phyloP scores from a whole-genome alignment of 2,329 filamentous ascomycete species.

The Cadophora malorum region DNA sequence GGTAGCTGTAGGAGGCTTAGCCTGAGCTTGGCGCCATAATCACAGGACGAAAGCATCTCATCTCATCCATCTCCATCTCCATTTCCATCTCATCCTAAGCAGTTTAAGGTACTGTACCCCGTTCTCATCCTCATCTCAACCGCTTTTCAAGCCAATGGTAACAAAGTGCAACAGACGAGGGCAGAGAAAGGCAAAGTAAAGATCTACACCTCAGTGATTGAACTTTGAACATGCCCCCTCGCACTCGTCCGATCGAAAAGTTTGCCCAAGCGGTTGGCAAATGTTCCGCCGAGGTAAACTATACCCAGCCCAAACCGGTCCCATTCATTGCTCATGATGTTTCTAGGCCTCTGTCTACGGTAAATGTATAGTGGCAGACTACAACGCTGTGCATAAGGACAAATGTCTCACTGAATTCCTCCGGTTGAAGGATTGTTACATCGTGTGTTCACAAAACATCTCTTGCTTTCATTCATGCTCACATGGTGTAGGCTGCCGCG shows the following conservation, averaged over 20 bases:
- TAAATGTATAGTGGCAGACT: conserved; percentile 89
- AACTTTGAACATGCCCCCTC: conserved; percentile 40
- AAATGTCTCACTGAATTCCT: conserved; percentile 89
- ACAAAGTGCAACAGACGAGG: too few relatives aligned
- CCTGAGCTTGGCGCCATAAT: neutral
- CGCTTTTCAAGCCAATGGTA: too few relatives aligned
- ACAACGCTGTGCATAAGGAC: conserved; percentile 88
- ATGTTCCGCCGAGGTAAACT: conserved; percentile 67
- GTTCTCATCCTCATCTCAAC: too few relatives aligned
- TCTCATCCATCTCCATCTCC: neutral
- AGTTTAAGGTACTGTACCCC: too few relatives aligned
- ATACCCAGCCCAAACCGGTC: neutral
- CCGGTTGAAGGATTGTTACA: conserved; percentile 83
- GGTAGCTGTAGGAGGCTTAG: neutral
- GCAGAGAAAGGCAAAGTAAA: too few relatives aligned
- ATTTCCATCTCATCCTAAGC: too few relatives aligned
- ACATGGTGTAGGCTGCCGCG: conserved; percentile 53
- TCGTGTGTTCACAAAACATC: conserved; percentile 60
- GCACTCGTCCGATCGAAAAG: conserved; percentile 70
- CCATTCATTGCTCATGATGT: neutral
- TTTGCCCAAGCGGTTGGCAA: conserved; percentile 69
- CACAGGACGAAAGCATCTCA: too few relatives aligned
- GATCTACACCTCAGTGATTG: too few relatives aligned
- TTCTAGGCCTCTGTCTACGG: conserved; percentile 82
- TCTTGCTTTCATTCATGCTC: conserved; percentile 26